Conservation (phyloP, 495 filamentous ascomycete genomes). For the Podospora pseudoanserina region DNA sequence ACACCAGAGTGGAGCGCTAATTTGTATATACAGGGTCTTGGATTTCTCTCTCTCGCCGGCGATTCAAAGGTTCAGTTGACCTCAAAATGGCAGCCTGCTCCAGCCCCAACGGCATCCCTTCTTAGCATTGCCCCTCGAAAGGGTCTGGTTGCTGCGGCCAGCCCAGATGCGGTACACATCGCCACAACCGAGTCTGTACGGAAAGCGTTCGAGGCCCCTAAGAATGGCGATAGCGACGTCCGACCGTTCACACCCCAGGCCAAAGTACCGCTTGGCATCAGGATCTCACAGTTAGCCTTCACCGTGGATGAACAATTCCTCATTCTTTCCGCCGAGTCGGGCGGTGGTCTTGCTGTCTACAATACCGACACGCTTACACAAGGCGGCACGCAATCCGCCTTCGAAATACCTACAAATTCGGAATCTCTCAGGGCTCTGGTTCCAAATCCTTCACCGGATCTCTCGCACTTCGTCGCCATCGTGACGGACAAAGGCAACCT, state of each 20-base stretch:
- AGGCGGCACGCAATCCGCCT: conserved; percentile 58
- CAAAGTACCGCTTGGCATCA: conserved; percentile 64
- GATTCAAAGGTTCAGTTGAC: conserved; percentile 81
- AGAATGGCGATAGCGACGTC: conserved; percentile 57
- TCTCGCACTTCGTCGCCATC: conserved; percentile 64
- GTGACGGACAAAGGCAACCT: conserved; percentile 79
- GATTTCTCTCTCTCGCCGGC: conserved; percentile 73
- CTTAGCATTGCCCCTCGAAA: conserved; percentile 75
- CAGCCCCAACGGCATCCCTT: conserved; percentile 78
- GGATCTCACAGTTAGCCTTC: conserved; percentile 86
- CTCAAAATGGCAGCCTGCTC: conserved; percentile 73
- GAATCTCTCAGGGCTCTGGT: conserved; percentile 67
- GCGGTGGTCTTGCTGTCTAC: conserved; percentile 80
- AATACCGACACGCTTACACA: conserved; percentile 62
- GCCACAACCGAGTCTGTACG: conserved; percentile 74
- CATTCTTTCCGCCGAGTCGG: conserved; percentile 75
- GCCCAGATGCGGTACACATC: conserved; percentile 72
- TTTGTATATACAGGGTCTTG: conserved; percentile 57
- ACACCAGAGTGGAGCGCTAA: not conserved
- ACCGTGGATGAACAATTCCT: conserved; percentile 80
- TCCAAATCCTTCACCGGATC: conserved; percentile 73
- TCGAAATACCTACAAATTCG: conserved; percentile 75
- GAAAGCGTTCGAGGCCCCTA: conserved; percentile 62
- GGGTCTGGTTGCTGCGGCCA: conserved; percentile 82
- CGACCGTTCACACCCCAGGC: conserved; percentile 71